Percentiles rank a stretch among this genome's conserved stretches.
These are phyloP conservation scores for Dacryopinax primogenitus DNA, from an alignment of 768 basidiomycete genomes.

Conservation along the genomic window DNA sequence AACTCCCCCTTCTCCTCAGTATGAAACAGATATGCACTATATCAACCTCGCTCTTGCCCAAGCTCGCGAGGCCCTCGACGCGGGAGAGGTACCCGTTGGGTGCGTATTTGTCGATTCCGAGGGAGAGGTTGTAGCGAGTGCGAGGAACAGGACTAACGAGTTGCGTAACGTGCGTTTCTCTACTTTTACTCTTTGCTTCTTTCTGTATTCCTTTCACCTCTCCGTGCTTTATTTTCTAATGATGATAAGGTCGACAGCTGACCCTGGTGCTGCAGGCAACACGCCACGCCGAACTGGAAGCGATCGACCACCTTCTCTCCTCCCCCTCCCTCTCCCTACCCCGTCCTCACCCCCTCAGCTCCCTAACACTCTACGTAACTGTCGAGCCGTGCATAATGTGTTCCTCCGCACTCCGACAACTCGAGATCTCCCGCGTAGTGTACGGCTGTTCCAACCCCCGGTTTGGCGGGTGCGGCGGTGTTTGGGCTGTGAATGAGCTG, in stretches of 20 bases:
- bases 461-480: conserved; percentile 94
- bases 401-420: conserved; percentile 83
- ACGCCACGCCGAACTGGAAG: conserved; percentile 92
- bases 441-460: conserved; percentile 93
- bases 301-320: conserved; percentile 75
- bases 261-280: conserved; percentile 53
- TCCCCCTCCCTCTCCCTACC: conserved; percentile 37
- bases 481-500: conserved; percentile 73
- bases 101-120: conserved; percentile 69
- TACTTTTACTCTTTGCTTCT: not conserved
- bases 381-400: conserved; percentile 99
- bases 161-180: conserved; percentile 59
- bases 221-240: not conserved
- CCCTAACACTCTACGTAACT: conserved; percentile 87
- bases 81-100: conserved; percentile 88
- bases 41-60: conserved; percentile 13
- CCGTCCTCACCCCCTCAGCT: conserved; percentile 50
- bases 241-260: not conserved
- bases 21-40: not conserved
- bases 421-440: conserved; percentile 79
- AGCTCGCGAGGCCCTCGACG: conserved; percentile 59
- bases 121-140: conserved; percentile 62
- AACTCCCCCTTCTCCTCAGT: not conserved
- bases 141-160: conserved; percentile 89
- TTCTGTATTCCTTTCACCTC: not conserved